Evolutionary conservation across 192 early-diverging fungal species (phyloP).

Genomic region (Backusella tarrabulga): DNA sequence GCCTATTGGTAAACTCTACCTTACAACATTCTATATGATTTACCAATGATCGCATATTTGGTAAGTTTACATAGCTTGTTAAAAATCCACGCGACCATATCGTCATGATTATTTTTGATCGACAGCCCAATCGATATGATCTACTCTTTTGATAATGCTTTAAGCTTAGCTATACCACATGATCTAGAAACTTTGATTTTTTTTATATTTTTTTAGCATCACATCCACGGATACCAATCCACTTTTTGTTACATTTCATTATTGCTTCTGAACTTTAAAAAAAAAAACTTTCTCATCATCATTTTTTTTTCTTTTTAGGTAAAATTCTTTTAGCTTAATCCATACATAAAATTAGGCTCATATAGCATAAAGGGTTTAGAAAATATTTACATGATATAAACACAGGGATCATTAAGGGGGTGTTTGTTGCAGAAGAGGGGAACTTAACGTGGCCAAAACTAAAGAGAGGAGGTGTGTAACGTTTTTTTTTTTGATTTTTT

Average conservation of each 20-base stretch:
- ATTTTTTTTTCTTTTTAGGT: not conserved
- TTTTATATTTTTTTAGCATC: not conserved
- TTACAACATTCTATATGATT: too few relatives aligned
- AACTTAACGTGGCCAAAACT: not conserved
- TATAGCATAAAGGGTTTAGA: not conserved
- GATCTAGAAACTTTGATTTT: not conserved
- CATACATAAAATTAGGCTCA: not conserved
- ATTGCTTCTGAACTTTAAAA: slow-evolving; percentile 2
- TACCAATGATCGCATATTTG: not conserved
- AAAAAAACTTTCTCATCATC: not conserved
- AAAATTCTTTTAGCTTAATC: not conserved
- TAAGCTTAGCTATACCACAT: not conserved
- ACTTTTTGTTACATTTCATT: not conserved
- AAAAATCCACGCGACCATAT: slow-evolving; percentile 1
- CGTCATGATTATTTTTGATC: not conserved
- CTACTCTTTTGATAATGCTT: not conserved
- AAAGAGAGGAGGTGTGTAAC: not conserved
- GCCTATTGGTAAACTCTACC: not conserved
- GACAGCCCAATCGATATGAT: slow-evolving; percentile 2
- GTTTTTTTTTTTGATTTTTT: not conserved
- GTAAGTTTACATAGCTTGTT: not conserved
- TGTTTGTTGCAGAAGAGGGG: not conserved
- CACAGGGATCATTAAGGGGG: not conserved
- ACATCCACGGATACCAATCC: not conserved
- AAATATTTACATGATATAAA: not conserved